These are phyloP conservation scores for Nepenthes gracilis DNA, from an alignment of 148 eudicot species.

Conservation along the genomic window DNA sequence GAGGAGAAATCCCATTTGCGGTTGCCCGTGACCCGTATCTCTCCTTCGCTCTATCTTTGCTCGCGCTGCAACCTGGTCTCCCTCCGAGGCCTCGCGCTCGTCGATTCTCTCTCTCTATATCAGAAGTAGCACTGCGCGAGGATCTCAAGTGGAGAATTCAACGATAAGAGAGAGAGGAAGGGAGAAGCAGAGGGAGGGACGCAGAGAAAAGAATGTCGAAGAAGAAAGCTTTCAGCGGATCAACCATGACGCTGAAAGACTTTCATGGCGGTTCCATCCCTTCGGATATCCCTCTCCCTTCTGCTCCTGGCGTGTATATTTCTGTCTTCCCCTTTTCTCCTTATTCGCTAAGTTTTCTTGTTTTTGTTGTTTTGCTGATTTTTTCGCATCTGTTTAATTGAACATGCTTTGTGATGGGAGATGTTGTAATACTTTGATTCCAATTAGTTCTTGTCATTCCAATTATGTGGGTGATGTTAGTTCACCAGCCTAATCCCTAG, in stretches of 20 bases:
- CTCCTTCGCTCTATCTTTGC: no score
- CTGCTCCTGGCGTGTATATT: conserved; percentile 93
- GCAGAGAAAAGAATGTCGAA: conserved; percentile 43
- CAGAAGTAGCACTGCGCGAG: no score
- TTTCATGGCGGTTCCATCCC: conserved; percentile 98
- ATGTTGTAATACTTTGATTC: no score
- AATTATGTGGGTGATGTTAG: background rate
- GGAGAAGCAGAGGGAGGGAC: background rate
- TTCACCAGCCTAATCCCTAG: conserved; percentile 1
- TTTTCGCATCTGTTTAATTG: background rate
- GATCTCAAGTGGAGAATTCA: no score
- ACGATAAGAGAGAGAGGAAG: no score
- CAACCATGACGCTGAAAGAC: conserved; percentile 83
- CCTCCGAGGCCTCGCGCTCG: no score
- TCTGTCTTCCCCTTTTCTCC: background rate
- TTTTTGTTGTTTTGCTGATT: background rate
- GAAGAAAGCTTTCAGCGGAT: conserved; percentile 52
- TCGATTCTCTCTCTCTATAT: no score
- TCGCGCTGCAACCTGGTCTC: no score
- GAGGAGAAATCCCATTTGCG: no score
- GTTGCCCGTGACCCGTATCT: no score
- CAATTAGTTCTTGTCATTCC: no score
- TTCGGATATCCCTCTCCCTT: conserved; percentile 87
- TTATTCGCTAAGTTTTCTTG: background rate
- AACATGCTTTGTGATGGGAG: background rate